These are phyloP conservation scores for Athelia sp. DNA, from an alignment of 1,284 basidiomycete genomes.

Conservation along the genomic window DNA sequence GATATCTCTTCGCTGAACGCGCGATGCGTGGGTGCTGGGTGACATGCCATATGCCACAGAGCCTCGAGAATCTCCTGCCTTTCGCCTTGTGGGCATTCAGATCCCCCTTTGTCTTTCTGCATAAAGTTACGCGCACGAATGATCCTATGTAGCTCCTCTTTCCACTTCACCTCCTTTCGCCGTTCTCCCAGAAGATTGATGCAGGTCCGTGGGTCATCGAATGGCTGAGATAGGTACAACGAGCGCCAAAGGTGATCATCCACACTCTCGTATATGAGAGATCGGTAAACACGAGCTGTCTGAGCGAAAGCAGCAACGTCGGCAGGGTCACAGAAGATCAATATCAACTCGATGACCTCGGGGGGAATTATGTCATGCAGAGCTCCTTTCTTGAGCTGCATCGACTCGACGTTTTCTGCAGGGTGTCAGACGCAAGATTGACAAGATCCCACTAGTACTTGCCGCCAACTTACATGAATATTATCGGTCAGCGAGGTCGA, in stretches of 20 bases:
- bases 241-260: conserved; percentile 54
- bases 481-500: no score
- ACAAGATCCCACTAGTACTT: no score
- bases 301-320: conserved; percentile 47
- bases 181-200: conserved; percentile 35
- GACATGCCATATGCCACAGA: conserved; percentile 39
- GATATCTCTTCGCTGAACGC: conserved; percentile 31
- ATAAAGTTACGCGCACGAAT: conserved; percentile 41
- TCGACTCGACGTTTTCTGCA: no score
- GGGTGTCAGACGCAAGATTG: no score
- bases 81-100: conserved; percentile 26
- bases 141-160: conserved; percentile 42
- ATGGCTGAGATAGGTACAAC: conserved; percentile 51
- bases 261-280: conserved; percentile 38
- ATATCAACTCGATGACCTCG: conserved; percentile 52
- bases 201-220: conserved; percentile 55
- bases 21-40: conserved; percentile 31
- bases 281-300: conserved; percentile 38
- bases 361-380: no score
- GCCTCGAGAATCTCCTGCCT: conserved; percentile 36
- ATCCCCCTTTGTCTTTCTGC: conserved; percentile 6
- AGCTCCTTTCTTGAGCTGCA: no score
- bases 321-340: conserved; percentile 49
- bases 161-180: conserved; percentile 44
- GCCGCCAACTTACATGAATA: no score